Conservation (phyloP, 2,329 filamentous ascomycete species). For the Fusarium camptoceras region DNA sequence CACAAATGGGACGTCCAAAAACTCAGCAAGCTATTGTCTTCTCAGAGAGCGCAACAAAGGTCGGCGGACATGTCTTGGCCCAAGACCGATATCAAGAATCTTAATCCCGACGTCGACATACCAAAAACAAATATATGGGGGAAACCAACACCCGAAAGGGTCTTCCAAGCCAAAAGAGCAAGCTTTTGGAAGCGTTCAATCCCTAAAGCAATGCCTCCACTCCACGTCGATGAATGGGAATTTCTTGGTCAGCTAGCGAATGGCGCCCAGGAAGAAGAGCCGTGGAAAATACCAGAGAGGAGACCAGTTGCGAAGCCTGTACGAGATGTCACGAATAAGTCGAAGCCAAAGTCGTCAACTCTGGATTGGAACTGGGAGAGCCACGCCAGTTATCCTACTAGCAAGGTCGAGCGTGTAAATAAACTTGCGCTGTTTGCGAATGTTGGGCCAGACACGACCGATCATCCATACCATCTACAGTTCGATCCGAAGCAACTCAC, state of each 20-base stretch:
- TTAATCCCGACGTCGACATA: slow-evolving; percentile 53
- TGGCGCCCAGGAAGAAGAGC: slow-evolving; percentile 53
- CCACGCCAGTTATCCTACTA: slow-evolving; percentile 55
- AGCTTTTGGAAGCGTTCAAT: slow-evolving; percentile 61
- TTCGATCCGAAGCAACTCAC: slow-evolving; percentile 51
- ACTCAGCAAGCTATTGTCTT: slow-evolving; percentile 55
- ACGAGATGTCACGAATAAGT: background rate
- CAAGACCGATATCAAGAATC: slow-evolving; percentile 38
- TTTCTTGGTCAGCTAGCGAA: slow-evolving; percentile 59
- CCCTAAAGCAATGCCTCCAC: slow-evolving; percentile 64
- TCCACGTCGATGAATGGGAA: slow-evolving; percentile 67
- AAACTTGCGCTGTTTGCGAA: slow-evolving; percentile 48
- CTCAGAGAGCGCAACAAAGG: slow-evolving; percentile 55
- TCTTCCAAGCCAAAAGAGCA: slow-evolving; percentile 57
- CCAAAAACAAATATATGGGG: slow-evolving; percentile 64
- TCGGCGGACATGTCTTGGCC: slow-evolving; percentile 45
- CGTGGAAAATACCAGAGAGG: slow-evolving; percentile 55
- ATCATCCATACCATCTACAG: slow-evolving; percentile 54
- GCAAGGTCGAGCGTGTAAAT: slow-evolving; percentile 53
- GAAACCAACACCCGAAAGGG: slow-evolving; percentile 54
- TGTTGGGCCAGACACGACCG: slow-evolving; percentile 42
- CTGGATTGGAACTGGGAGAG: slow-evolving; percentile 57
- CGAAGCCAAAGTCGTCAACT: background rate
- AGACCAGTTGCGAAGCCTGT: slow-evolving; percentile 39
- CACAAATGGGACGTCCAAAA: slow-evolving; percentile 63